Percentiles rank a stretch among this genome's conserved stretches.
These are phyloP conservation scores for Alternaria rosae DNA, from an alignment of 2,329 filamentous ascomycete species.

Conservation along the genomic window DNA sequence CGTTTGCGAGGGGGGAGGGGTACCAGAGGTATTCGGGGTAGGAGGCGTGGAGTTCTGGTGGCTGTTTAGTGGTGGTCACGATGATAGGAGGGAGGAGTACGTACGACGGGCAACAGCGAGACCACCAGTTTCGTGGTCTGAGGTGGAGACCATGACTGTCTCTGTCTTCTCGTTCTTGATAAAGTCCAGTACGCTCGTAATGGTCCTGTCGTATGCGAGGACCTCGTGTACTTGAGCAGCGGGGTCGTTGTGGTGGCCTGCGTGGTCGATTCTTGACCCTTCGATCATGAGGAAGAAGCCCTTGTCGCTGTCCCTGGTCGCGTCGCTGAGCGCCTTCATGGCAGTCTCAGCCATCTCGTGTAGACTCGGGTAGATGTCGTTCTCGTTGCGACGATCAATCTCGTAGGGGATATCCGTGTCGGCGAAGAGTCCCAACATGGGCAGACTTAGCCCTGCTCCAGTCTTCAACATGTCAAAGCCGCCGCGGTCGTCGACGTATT, in stretches of 20 bases:
- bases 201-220: slow-evolving; percentile 89
- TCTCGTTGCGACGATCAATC: slow-evolving; percentile 82
- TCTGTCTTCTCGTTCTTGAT: slow-evolving; percentile 75
- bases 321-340: slow-evolving; percentile 77
- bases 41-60: slow-evolving; percentile 62
- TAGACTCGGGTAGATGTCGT: slow-evolving; percentile 83
- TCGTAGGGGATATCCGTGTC: slow-evolving; percentile 87
- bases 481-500: slow-evolving; percentile 74
- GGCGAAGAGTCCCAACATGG: slow-evolving; percentile 86
- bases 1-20: slow-evolving; percentile 80
- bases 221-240: slow-evolving; percentile 76
- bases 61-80: slow-evolving; percentile 20
- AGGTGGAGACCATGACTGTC: slow-evolving; percentile 85
- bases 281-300: slow-evolving; percentile 99
- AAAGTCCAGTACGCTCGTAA: slow-evolving; percentile 84
- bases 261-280: slow-evolving; percentile 94
- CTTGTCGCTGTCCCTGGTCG: slow-evolving; percentile 82
- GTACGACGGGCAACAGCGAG: slow-evolving; percentile 79
- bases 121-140: slow-evolving; percentile 95
- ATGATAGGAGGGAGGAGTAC: slow-evolving; percentile 32
- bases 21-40: slow-evolving; percentile 82
- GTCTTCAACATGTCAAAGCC: slow-evolving; percentile 77
- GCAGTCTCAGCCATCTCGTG: slow-evolving; percentile 91
- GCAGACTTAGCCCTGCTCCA: slow-evolving; percentile 74
- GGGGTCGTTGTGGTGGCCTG: slow-evolving; percentile 70